Evolutionary conservation across 805 yeast species (phyloP).

Genomic region (Candida chilensis): DNA sequence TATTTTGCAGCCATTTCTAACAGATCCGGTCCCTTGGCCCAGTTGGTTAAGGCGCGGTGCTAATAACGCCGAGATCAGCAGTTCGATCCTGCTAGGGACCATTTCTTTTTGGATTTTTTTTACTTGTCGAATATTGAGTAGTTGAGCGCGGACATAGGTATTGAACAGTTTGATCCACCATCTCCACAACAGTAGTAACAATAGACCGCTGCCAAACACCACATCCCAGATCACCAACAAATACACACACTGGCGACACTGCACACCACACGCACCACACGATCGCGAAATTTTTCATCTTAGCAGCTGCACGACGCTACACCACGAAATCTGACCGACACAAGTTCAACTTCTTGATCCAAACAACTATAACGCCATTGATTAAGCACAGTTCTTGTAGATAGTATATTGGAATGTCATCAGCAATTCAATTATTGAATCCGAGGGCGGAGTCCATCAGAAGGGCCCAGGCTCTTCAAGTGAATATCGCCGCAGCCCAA

Average conservation of each 20-base stretch:
- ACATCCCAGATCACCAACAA: too few species aligned
- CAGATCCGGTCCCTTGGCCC: conserved; percentile 48
- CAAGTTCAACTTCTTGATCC: neutral
- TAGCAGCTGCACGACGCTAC: neutral
- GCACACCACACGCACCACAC: neutral
- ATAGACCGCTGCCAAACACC: too few species aligned
- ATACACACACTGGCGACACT: too few species aligned
- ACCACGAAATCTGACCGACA: neutral
- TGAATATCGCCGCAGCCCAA: conserved; percentile 92
- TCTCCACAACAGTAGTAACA: too few species aligned
- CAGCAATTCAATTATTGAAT: conserved; percentile 78
- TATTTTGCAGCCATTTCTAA: too few species aligned
- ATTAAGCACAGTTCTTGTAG: too few species aligned
- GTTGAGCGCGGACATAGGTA: too few species aligned
- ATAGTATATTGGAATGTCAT: too few species aligned
- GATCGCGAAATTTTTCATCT: neutral
- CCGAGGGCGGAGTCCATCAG: conserved; percentile 98
- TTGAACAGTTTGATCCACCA: too few species aligned
- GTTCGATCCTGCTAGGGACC: conserved; percentile 49
- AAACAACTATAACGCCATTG: too few species aligned
- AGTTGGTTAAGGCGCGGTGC: conserved; percentile 47
- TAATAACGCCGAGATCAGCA: conserved; percentile 46
- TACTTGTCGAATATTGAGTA: too few species aligned
- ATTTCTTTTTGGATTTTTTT: conserved; percentile 8
- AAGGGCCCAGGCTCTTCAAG: conserved; percentile 91